Conservation (phyloP, 768 basidiomycete species). For the Russula earlei region DNA sequence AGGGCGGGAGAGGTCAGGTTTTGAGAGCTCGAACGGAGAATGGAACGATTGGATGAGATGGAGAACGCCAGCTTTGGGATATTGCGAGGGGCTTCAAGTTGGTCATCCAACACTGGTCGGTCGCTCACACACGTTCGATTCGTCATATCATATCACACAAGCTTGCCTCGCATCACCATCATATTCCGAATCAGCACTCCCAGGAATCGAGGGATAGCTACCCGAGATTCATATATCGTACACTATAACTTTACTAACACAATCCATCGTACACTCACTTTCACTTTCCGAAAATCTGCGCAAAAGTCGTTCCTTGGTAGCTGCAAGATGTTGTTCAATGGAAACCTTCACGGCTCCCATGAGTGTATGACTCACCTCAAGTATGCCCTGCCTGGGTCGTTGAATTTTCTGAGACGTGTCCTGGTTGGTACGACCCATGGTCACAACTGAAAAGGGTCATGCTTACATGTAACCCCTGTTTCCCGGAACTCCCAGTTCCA, state of each 20-base stretch:
- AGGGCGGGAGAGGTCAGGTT: not conserved
- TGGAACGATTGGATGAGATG: not conserved
- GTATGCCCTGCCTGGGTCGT: slow-evolving; percentile 43
- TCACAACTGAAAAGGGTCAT: not conserved
- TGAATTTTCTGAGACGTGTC: slow-evolving; percentile 30
- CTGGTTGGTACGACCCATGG: not conserved
- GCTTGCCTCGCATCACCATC: too few species aligned
- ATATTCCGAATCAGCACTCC: too few species aligned
- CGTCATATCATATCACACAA: too few species aligned
- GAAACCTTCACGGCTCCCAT: not conserved
- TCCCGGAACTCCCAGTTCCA: slow-evolving; percentile 40
- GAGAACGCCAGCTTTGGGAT: slow-evolving; percentile 4
- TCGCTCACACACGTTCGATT: too few species aligned
- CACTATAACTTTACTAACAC: too few species aligned
- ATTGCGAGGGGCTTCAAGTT: too few species aligned
- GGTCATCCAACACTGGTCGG: too few species aligned
- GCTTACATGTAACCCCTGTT: slow-evolving; percentile 55
- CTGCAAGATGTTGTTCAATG: too few species aligned
- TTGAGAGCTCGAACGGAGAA: slow-evolving; percentile 3
- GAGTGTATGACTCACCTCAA: slow-evolving; percentile 34
- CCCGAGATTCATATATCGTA: not conserved
- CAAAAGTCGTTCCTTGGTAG: slow-evolving; percentile 38
- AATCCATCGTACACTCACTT: too few species aligned
- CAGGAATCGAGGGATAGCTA: too few species aligned
- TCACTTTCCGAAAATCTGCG: slow-evolving; percentile 31